Base-by-base conservation (phyloP, 352 stramenopile species). In the Phytophthora vignae region DNA sequence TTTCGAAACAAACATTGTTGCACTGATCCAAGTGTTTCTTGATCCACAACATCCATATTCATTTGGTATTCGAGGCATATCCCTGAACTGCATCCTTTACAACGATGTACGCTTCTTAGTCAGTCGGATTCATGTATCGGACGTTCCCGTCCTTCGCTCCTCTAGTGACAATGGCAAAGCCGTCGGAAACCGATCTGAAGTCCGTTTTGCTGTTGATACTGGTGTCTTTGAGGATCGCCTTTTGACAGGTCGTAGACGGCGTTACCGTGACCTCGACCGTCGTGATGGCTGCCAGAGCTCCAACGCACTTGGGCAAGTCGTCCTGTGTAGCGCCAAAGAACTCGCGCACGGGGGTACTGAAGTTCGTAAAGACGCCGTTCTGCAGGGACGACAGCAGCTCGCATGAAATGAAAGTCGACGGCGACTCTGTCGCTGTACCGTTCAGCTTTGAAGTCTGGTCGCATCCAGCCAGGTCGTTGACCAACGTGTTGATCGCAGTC, bases 351-450 rank as follows among this genome's bases (percentile, higher is more conserved):
- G 81, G 80, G 9, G 81, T 71, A 52, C 85, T 93, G 50, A 90
- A 91, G 63, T 90, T 93, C 14, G 84, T 91, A 60, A 93, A 91
- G 11, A 88, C 84, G n/a, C 85, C 82, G 54, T 93, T 93, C 64
- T 90, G 81, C 49, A 90, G 65, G 9, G 81, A 85, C 49, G 82
- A 76, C 63, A 93, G 84, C 50, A 93, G 64, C 53, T 93, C 82
- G 29, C 85, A 93, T 15, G 83, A 80, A 59, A 91, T 84, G 42
- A 82, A 86, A 4, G 83, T 84, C 57, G 84, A 89, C 40, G 81
- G 42, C 21, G 70, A 68, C 40, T 90, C 82, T 10, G 65, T 74
- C 11, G 66, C 77, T 4, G 64, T 64, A 3, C 85, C 85, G 0
- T 67, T 79, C 33, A 93, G n/a, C 14, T 57, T 71, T 12, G 82